A percentile compares a stretch with the other conserved stretches of the same genome.
phyloP scores from a whole-genome alignment of 2,329 filamentous ascomycete genomes.

The Phaeophleospora eucalypticola region DNA sequence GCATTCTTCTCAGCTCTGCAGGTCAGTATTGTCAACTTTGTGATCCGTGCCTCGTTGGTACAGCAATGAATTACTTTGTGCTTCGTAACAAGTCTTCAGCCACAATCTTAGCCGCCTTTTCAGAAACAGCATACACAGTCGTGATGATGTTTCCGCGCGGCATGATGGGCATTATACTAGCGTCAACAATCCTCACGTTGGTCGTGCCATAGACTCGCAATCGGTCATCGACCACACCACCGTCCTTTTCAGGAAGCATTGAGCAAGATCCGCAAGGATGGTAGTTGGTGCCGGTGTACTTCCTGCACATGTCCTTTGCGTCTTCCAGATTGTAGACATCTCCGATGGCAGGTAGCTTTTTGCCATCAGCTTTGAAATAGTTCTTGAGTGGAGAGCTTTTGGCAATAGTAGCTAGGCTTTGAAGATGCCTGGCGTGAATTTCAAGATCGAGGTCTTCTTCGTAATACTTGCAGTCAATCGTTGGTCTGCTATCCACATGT shows the following conservation, averaged over 20 bases:
- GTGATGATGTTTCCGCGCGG: neutral
- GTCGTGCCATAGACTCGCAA: slow-evolving; percentile 21
- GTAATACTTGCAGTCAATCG: slow-evolving; percentile 26
- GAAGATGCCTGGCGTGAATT: neutral
- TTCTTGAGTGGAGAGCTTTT: slow-evolving; percentile 6
- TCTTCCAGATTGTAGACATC: slow-evolving; percentile 4
- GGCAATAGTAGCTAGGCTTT: slow-evolving; percentile 11
- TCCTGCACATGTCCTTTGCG: slow-evolving; percentile 8
- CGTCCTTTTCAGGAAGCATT: slow-evolving; percentile 16
- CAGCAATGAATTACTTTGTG: too few species aligned
- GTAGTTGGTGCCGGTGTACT: slow-evolving; percentile 4
- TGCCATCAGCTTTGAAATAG: slow-evolving; percentile 7
- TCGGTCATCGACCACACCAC: slow-evolving; percentile 23
- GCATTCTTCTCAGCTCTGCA: too few species aligned
- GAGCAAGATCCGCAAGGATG: slow-evolving; percentile 25
- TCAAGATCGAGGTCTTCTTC: slow-evolving; percentile 43
- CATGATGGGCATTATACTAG: slow-evolving; percentile 21
- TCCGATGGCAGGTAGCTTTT: slow-evolving; percentile 9
- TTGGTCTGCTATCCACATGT: slow-evolving; percentile 17
- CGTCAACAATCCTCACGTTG: slow-evolving; percentile 25
- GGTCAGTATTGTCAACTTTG: too few species aligned
- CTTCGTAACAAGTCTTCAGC: slow-evolving; percentile 10
- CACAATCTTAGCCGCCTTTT: slow-evolving; percentile 16
- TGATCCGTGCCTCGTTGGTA: too few species aligned
- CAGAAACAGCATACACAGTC: slow-evolving; percentile 5